Percentiles rank a stretch among this genome's conserved stretches.
phyloP scores from a whole-genome alignment of 202 grass and related monocot genomes.

The Zizania palustris region DNA sequence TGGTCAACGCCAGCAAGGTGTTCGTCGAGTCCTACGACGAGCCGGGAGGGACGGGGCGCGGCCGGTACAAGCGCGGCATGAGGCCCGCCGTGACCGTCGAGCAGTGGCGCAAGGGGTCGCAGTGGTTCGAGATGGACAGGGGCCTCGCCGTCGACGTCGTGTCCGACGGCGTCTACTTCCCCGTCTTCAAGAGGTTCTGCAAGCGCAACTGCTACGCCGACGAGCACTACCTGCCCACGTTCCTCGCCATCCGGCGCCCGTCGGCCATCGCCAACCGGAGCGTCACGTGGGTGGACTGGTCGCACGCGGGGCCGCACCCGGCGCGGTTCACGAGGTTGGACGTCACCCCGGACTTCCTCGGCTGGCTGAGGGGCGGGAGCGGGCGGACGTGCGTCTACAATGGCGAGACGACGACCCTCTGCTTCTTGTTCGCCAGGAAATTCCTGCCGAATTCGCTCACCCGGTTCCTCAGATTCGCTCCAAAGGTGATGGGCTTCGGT shows the following conservation, averaged over 20 bases:
- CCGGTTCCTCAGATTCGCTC: constrained; percentile 74
- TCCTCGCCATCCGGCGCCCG: constrained; percentile 45
- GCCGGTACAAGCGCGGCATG: constrained; percentile 64
- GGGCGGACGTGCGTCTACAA: constrained; percentile 57
- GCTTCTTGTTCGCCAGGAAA: constrained; percentile 81
- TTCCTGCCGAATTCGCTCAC: constrained; percentile 69
- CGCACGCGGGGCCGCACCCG: constrained; percentile 60
- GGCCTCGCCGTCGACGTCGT: constrained; percentile 46
- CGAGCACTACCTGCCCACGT: constrained; percentile 77
- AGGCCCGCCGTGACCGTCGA: constrained; percentile 17
- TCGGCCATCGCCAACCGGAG: constrained; percentile 33
- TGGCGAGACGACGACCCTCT: constrained; percentile 47
- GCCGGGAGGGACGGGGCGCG: constrained; percentile 43
- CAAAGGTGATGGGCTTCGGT: constrained; percentile 74
- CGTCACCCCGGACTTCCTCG: constrained; percentile 62
- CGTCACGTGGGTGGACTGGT: constrained; percentile 87
- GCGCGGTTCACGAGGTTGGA: constrained; percentile 54
- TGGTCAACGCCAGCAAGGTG: constrained; percentile 51
- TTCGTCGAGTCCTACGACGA: constrained; percentile 66
- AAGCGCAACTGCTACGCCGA: constrained; percentile 60
- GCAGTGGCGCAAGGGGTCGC: constrained; percentile 84
- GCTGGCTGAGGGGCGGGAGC: constrained; percentile 52
- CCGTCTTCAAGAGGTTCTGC: constrained; percentile 55
- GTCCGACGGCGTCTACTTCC: constrained; percentile 57
- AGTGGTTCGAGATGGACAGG: constrained; percentile 81